Evolutionary conservation across 108 stramenopile species (phyloP).

Genomic region (Cyclotella distinguenda): DNA sequence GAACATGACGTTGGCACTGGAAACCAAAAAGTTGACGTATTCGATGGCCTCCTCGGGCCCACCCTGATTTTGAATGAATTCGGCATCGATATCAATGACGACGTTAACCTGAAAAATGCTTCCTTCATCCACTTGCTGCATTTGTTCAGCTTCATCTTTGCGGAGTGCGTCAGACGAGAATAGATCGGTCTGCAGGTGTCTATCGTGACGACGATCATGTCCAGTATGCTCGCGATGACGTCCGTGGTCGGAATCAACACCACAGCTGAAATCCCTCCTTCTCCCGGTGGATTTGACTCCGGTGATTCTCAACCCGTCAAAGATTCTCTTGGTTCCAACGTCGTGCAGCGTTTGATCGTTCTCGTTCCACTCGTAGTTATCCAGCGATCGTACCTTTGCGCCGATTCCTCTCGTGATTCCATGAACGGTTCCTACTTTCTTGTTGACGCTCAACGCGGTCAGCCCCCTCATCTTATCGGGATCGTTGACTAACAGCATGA

Average conservation of each 20-base stretch:
- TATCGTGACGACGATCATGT: too few species aligned
- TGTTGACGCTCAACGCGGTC: background rate
- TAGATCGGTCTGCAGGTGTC: background rate
- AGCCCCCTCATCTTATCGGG: background rate
- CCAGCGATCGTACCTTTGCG: conserved; percentile 9
- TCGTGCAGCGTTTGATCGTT: too few species aligned
- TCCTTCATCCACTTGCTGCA: too few species aligned
- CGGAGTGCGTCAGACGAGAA: background rate
- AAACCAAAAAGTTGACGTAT: conserved; percentile 16
- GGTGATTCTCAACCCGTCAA: background rate
- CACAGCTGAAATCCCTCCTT: too few species aligned
- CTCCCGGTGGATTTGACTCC: too few species aligned
- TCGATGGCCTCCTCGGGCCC: conserved; percentile 11
- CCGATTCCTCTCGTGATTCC: background rate
- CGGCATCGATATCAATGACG: conserved; percentile 20
- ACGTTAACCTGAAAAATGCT: conserved; percentile 11
- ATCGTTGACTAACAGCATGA: background rate
- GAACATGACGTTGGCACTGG: conserved; percentile 13
- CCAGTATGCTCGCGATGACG: too few species aligned
- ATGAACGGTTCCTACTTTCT: background rate
- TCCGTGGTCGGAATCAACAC: too few species aligned
- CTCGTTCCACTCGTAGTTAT: too few species aligned
- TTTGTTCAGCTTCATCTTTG: conserved; percentile 1
- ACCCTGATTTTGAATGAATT: conserved; percentile 20
- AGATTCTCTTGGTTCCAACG: background rate